A percentile compares a stretch with the other conserved stretches of the same genome.
phyloP scores from a whole-genome alignment of 805 yeast species.

The Debaryomyces maramus region DNA sequence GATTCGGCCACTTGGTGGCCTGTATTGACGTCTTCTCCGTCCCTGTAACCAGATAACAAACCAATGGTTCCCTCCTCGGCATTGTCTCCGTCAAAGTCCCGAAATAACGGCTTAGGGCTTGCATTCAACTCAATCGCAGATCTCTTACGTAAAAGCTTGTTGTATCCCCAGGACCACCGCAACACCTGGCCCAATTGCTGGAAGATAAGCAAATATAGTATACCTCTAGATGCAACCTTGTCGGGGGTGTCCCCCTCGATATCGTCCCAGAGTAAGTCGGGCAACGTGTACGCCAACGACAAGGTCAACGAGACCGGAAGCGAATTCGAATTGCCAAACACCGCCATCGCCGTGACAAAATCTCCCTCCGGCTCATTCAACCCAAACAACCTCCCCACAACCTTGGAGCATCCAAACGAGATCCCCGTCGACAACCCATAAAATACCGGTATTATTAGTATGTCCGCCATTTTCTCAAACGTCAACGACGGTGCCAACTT shows the following conservation, averaged over 20 bases:
- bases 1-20: background rate
- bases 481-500: conserved; percentile 71
- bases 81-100: background rate
- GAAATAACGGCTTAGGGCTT: conserved; percentile 6
- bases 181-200: conserved; percentile 82
- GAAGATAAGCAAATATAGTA: conserved; percentile 68
- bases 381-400: conserved; percentile 51
- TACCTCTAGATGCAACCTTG: conserved; percentile 76
- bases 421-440: conserved; percentile 81
- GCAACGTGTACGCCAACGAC: conserved; percentile 73
- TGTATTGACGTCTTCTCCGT: background rate
- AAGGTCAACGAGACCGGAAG: conserved; percentile 89
- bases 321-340: conserved; percentile 93
- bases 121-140: conserved; percentile 36
- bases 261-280: conserved; percentile 74
- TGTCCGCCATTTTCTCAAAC: conserved; percentile 72
- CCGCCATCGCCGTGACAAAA: conserved; percentile 95
- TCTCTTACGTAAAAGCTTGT: conserved; percentile 59
- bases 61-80: background rate
- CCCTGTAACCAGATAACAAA: too few species aligned
- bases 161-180: conserved; percentile 88
- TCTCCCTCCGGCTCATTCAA: conserved; percentile 78
- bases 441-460: conserved; percentile 80
- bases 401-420: conserved; percentile 61
- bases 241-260: conserved; percentile 64